Base-by-base conservation (phyloP, 805 yeast species). In the Clavispora phyllophila region DNA sequence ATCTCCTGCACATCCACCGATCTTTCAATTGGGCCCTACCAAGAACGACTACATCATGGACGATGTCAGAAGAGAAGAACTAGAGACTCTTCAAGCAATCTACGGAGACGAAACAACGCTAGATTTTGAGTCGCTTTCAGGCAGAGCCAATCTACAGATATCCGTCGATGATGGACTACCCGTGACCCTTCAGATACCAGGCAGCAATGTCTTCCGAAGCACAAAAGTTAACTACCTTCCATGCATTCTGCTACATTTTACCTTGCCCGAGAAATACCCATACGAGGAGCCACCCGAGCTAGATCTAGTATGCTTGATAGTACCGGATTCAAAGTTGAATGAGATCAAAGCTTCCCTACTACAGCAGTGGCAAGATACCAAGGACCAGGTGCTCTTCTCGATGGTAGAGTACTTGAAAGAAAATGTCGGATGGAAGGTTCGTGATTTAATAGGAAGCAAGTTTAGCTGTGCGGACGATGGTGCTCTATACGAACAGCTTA, bases 351-450 rank as follows among this genome's bases (percentile, higher is more conserved):
- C 33, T 0, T 49, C 55, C 2, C 42, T 73, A 3, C 34, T 42
- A 0, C 37, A 50, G 1, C 50, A 72, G 19, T 72, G 77, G 73
- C 53, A 51, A 12, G 63, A 57, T 8, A 45, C 45, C 15, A 58
- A 52, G 20, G 76, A 68, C 48, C 64, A 68, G 23, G 58, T 75
- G 1, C 49, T 76, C 3, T 76, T 67, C 51, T 50, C 65, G 12
- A 53, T 75, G 46, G 61, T 76, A n/a, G 78, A 75, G 44, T 61
- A 51, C 42, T 40, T 77, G 17, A 61, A 58, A 39, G 40, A 52
- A 23, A 42, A 49, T 25, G 36, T 43, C n/a, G 17, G 26, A 9
- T 26, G 31, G 32, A 29, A 29, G 5, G 33, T 29, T 4, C 9
- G 33, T 4, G 40, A 35, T 4, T 10, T 48, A 9, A 20, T 50